phyloP scores from a whole-genome alignment of 345 rosid genomes.

The Hypericum perforatum region DNA sequence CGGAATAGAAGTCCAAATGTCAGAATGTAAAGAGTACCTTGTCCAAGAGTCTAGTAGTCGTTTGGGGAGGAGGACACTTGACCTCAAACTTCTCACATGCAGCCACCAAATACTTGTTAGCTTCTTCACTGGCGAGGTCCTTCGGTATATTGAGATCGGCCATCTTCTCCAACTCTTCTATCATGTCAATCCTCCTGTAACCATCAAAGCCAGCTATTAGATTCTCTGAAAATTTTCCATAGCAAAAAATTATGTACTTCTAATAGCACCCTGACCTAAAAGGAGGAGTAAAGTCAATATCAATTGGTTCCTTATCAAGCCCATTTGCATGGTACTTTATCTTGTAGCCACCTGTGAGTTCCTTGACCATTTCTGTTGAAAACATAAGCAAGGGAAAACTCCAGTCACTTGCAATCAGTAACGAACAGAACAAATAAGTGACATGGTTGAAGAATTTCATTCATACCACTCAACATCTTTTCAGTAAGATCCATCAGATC shows the following conservation, averaged over 20 bases:
- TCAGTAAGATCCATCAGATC: conserved; percentile 91
- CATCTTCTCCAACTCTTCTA: conserved; percentile 74
- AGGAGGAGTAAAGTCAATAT: conserved; percentile 93
- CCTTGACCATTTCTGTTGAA: conserved; percentile 70
- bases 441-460: background rate
- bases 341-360: conserved; percentile 80
- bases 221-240: background rate
- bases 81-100: conserved; percentile 68
- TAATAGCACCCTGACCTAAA: conserved; percentile 45
- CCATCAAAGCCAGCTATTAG: conserved; percentile 4
- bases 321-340: conserved; percentile 87
- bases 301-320: conserved; percentile 74
- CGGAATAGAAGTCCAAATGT: too few species aligned
- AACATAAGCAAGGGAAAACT: background rate
- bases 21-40: too few species aligned
- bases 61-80: too few species aligned
- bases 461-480: conserved; percentile 68
- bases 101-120: conserved; percentile 61
- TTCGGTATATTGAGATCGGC: conserved; percentile 84
- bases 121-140: conserved; percentile 72
- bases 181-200: conserved; percentile 79
- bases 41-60: too few species aligned
- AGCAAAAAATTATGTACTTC: background rate
- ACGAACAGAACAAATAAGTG: background rate
- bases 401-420: background rate